These are phyloP conservation scores for Corynespora cassiicola DNA, from an alignment of 2,329 filamentous ascomycete species.

Conservation along the genomic window DNA sequence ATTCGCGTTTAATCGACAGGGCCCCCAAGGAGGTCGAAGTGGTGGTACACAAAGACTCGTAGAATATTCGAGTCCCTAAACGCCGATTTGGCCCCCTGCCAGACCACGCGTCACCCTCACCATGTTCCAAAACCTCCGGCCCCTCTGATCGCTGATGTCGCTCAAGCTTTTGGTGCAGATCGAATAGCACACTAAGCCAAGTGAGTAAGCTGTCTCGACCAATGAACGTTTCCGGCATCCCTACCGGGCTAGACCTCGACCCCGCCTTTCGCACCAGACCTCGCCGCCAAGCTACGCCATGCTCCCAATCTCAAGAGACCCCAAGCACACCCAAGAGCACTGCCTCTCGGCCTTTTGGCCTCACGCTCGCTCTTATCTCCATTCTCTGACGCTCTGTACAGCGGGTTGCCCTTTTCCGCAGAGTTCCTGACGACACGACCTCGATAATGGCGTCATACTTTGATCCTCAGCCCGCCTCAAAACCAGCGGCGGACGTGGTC, in stretches of 20 bases:
- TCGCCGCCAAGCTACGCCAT: constrained; percentile 11
- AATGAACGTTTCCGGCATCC: constrained; percentile 4
- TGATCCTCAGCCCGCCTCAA: constrained; percentile 27
- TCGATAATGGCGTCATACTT: constrained; percentile 43
- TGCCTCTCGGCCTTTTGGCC: constrained; percentile 12
- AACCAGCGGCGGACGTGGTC: constrained; percentile 15
- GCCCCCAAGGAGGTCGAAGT: too few relatives aligned
- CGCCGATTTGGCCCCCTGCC: too few relatives aligned
- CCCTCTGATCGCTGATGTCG: constrained; percentile 9
- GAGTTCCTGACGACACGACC: constrained; percentile 6
- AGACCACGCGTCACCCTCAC: too few relatives aligned
- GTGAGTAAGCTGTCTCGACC: constrained; percentile 6
- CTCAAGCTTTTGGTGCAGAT: constrained; percentile 6
- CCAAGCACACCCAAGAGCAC: constrained; percentile 18
- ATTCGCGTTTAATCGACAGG: too few relatives aligned
- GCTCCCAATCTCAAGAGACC: constrained; percentile 2
- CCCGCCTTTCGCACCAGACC: constrained; percentile 7
- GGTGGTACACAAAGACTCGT: too few relatives aligned
- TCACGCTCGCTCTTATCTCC: constrained; percentile 12
- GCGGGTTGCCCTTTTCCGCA: constrained; percentile 1
- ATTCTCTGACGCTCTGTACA: constrained; percentile 9
- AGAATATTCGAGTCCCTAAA: too few relatives aligned
- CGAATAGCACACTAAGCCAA: constrained; percentile 7
- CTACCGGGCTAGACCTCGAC: constrained; percentile 3
- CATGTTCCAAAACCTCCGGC: too few relatives aligned